Evolutionary conservation across 495 filamentous ascomycete species (phyloP).

Genomic region (Sporormia fimetaria): DNA sequence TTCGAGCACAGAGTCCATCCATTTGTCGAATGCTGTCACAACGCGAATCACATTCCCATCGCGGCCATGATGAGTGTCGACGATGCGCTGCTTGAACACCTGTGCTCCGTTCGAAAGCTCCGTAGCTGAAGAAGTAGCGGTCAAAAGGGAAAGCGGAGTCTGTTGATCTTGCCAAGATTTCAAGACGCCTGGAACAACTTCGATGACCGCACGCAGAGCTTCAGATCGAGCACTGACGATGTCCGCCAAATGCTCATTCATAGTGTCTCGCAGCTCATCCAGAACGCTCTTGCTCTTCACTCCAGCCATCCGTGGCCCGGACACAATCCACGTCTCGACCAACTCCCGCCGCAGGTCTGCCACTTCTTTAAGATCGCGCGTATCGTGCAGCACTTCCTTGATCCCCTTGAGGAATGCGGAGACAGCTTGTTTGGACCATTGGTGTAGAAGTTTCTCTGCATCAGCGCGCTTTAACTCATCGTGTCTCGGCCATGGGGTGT

Average conservation of each 20-base stretch:
- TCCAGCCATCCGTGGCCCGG: conserved; percentile 35
- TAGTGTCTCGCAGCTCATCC: conserved; percentile 52
- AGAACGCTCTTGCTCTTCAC: conserved; percentile 39
- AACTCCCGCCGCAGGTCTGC: conserved; percentile 57
- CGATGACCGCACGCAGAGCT: conserved; percentile 21
- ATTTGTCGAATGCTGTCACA: conserved; percentile 51
- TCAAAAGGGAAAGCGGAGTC: conserved; percentile 36
- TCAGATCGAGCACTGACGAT: conserved; percentile 48
- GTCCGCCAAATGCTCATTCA: conserved; percentile 51
- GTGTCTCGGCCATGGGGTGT: conserved; percentile 80
- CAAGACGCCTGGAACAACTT: too few relatives aligned
- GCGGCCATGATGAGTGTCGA: conserved; percentile 49
- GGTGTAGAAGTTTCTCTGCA: conserved; percentile 51
- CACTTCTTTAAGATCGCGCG: conserved; percentile 52
- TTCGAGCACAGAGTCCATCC: conserved; percentile 53
- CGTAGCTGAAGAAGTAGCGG: conserved; percentile 37
- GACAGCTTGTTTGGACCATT: conserved; percentile 67
- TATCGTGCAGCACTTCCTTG: conserved; percentile 41
- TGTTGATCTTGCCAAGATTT: too few relatives aligned
- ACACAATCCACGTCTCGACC: conserved; percentile 62
- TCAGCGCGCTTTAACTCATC: conserved; percentile 61
- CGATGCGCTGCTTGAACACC: conserved; percentile 43
- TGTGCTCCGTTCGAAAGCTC: conserved; percentile 46
- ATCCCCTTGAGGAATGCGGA: conserved; percentile 50
- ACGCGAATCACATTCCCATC: conserved; percentile 51